Conservation (phyloP, 176 grass and related monocot species). For the Zoysia japonica region DNA sequence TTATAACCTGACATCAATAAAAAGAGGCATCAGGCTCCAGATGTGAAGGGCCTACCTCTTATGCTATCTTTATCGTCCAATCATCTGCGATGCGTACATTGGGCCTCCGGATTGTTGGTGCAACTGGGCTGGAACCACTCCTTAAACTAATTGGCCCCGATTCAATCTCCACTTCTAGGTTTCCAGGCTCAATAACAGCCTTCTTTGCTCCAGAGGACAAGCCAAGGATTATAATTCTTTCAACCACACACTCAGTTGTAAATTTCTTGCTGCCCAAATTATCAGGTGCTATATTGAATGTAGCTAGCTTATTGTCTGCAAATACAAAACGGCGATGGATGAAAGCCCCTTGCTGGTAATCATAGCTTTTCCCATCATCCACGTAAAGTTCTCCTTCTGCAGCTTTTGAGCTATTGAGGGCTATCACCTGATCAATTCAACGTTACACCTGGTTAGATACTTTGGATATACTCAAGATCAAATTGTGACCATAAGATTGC, state of each 20-base stretch:
- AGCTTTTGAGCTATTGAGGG: constrained; percentile 72
- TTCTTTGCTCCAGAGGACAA: constrained; percentile 69
- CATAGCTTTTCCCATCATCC: constrained; percentile 90
- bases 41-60: constrained; percentile 31
- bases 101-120: constrained; percentile 70
- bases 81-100: constrained; percentile 68
- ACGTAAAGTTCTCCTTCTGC: constrained; percentile 95
- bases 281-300: constrained; percentile 49
- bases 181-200: constrained; percentile 78
- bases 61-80: constrained; percentile 72
- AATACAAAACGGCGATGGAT: constrained; percentile 84
- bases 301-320: constrained; percentile 72
- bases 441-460: constrained; percentile 19
- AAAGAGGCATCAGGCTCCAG: constrained; percentile 36
- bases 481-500: background rate
- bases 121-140: constrained; percentile 55
- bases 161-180: constrained; percentile 62
- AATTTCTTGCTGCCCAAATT: constrained; percentile 60
- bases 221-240: constrained; percentile 82
- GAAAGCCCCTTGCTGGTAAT: constrained; percentile 82
- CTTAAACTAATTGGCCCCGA: constrained; percentile 70
- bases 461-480: constrained; percentile 9
- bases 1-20: constrained; percentile 33
- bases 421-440: constrained; percentile 71
- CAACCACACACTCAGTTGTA: constrained; percentile 64